phyloP scores from a whole-genome alignment of 257 asterid species.

The Solanum dulcamara region DNA sequence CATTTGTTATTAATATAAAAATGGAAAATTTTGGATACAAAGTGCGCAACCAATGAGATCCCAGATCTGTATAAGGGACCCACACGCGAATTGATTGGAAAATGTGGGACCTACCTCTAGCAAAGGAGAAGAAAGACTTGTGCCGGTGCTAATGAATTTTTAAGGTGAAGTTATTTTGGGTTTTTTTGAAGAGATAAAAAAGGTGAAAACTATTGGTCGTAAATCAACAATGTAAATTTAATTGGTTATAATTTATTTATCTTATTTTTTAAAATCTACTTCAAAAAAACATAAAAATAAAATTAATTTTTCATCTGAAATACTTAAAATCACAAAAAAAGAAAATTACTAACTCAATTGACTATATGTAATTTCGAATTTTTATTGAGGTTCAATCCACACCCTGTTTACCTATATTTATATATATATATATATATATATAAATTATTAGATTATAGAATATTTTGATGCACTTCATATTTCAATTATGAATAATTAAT shows the following conservation, averaged over 20 bases:
- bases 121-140: not conserved
- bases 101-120: not conserved
- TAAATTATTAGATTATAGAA: too few relatives aligned
- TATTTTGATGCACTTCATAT: too few relatives aligned
- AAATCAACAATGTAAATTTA: not conserved
- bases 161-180: not conserved
- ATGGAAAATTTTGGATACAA: not conserved
- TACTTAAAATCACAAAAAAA: rapidly evolving
- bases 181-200: not conserved
- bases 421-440: too few relatives aligned
- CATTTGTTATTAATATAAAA: not conserved
- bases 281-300: too few relatives aligned
- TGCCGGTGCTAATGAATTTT: not conserved
- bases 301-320: rapidly evolving
- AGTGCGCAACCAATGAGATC: not conserved
- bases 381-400: too few relatives aligned
- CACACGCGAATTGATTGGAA: not conserved
- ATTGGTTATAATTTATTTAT: too few relatives aligned
- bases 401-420: too few relatives aligned
- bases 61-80: not conserved
- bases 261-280: too few relatives aligned
- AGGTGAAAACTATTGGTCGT: not conserved
- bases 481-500: too few relatives aligned
- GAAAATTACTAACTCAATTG: too few relatives aligned
- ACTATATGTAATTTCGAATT: rapidly evolving